Evolutionary conservation across 73 alveolate genomes (phyloP), one percentile per base, ranked within the genome.

Genomic region (Paramecium caudatum): DNA sequence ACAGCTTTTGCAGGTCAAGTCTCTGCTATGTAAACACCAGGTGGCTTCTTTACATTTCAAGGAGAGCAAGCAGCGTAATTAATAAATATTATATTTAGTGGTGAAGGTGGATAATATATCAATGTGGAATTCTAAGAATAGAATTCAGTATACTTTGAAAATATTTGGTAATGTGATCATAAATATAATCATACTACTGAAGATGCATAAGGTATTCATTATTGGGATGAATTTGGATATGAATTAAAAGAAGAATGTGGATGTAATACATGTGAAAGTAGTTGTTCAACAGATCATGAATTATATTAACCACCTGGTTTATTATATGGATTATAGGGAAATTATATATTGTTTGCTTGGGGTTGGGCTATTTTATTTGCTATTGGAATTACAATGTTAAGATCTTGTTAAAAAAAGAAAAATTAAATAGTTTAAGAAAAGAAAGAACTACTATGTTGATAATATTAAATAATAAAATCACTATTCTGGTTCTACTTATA

Each of bases 1-100:
- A 87, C 96, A 34, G 74, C 93, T 62, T 92, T 87, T 90, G 96
- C 91, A 21, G 49, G 95, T 78, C 82, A 90, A 43, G 93, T 90
- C 19, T 90, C 96, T 19, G 92, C 94, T 39, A 90, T 92, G 94
- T 55, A 50, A n/a, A 92, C 91, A 27, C 91, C 96, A 23, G 91
- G 91, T 46, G 94, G 94, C 6, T 90, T 92, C 82, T 69, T 90
- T 27, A 87, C 82, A 68, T 92, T 90, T 48, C 69, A 90, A 61
- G 94, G 92, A 9, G 91, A 83, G 36, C 70, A 92, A 12, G 93
- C 94, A 23, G 81, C 61, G 19, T 8, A 12, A 49, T 3, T 21
- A 0, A 49, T 49, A 49, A 12, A 46, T 47, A 50, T 13, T 61
- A 90, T 34, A 78, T 43, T 36, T 5, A 62, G 47, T 32, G 27